These are phyloP conservation scores for Epichloe sylvatica DNA, from an alignment of 2,329 filamentous ascomycete genomes.

Conservation along the genomic window DNA sequence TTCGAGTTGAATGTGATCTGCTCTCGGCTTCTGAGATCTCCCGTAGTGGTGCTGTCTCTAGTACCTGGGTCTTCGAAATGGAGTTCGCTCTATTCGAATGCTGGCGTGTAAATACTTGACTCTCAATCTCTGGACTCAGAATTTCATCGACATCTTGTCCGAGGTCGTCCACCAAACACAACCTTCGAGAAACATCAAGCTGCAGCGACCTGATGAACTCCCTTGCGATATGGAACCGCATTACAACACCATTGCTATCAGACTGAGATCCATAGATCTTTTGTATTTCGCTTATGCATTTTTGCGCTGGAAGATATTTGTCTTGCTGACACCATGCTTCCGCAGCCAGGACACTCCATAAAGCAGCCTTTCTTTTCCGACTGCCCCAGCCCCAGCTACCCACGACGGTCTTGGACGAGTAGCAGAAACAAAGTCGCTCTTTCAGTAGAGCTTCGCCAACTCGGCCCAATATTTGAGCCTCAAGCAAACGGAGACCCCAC, in stretches of 20 bases:
- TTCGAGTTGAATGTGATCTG: neutral
- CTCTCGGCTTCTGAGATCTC: conserved; percentile 10
- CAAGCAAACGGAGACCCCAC: conserved; percentile 71
- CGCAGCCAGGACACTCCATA: conserved; percentile 75
- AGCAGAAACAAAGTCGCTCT: conserved; percentile 76
- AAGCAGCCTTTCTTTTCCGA: conserved; percentile 68
- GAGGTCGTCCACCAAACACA: conserved; percentile 19
- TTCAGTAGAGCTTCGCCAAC: conserved; percentile 72
- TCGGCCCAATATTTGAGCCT: conserved; percentile 58
- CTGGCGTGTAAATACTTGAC: conserved; percentile 38
- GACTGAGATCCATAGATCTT: conserved; percentile 38
- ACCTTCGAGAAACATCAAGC: conserved; percentile 32
- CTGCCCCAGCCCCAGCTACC: conserved; percentile 55
- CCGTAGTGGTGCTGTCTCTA: conserved; percentile 36
- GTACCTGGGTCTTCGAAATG: conserved; percentile 15
- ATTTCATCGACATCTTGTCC: conserved; percentile 20
- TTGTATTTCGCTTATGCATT: conserved; percentile 58
- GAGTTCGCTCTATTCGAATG: conserved; percentile 10
- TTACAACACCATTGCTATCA: conserved; percentile 33
- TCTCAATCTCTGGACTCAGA: conserved; percentile 23
- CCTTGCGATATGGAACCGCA: conserved; percentile 35
- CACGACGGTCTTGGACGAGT: conserved; percentile 55
- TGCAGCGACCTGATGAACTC: conserved; percentile 40
- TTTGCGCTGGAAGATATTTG: conserved; percentile 65
- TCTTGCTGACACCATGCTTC: conserved; percentile 70